Conservation (phyloP, 129 eudicot species). For the Glebionis coronaria region DNA sequence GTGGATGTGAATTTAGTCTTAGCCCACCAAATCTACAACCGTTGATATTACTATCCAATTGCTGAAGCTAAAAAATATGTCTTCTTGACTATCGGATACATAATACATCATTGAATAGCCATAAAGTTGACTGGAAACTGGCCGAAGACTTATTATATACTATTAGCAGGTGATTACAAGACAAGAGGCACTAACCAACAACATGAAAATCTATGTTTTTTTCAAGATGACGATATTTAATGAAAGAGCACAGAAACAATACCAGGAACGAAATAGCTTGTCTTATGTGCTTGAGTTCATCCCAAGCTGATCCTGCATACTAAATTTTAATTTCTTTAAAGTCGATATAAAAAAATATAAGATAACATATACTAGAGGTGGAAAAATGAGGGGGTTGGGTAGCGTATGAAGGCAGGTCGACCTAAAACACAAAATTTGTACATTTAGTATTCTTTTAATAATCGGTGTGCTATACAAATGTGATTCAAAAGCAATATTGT, state of each 20-base stretch:
- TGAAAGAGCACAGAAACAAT: conserved; percentile 22
- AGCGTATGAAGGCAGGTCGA: too few relatives aligned
- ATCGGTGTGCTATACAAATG: not conserved
- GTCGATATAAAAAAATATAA: conserved; percentile 11
- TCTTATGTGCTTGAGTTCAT: conserved; percentile 95
- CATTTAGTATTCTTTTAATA: too few relatives aligned
- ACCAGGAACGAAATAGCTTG: conserved; percentile 99
- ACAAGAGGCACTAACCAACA: not conserved
- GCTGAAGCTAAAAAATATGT: too few relatives aligned
- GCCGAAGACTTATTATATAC: too few relatives aligned
- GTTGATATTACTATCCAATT: too few relatives aligned
- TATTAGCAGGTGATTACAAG: too few relatives aligned
- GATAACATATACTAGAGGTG: conserved; percentile 16
- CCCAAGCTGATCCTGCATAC: conserved; percentile 96
- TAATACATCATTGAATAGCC: too few relatives aligned
- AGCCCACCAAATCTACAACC: too few relatives aligned
- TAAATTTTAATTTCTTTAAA: conserved; percentile 35
- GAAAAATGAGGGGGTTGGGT: conserved; percentile 6
- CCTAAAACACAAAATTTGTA: too few relatives aligned
- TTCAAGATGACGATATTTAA: not conserved
- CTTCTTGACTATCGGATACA: too few relatives aligned
- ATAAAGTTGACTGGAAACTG: too few relatives aligned
- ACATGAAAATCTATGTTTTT: not conserved
- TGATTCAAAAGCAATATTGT: conserved; percentile 9
- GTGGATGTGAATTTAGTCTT: too few relatives aligned